phyloP scores from a whole-genome alignment of 805 yeast genomes.

The Cyberlindnera xishuangbannaensis region DNA sequence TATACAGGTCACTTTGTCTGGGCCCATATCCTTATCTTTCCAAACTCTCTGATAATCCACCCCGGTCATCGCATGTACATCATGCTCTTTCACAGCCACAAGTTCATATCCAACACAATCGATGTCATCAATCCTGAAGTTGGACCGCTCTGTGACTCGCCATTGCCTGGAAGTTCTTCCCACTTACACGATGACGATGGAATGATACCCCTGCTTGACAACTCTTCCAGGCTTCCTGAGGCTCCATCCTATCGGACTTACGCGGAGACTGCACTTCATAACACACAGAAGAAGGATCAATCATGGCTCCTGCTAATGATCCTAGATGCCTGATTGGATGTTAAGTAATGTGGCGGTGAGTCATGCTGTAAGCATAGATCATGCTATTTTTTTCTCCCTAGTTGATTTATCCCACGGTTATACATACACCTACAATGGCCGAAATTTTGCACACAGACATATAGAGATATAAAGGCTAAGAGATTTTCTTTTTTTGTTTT shows the following conservation, averaged over 20 bases:
- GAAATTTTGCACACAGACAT: too few relatives aligned
- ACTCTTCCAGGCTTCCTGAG: too few relatives aligned
- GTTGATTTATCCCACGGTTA: too few relatives aligned
- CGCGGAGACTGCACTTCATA: slow-evolving; percentile 7
- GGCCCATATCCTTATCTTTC: too few relatives aligned
- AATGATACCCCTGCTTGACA: too few relatives aligned
- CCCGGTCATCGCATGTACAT: neutral
- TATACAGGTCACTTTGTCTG: neutral
- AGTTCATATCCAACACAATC: slow-evolving; percentile 19
- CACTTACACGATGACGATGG: neutral
- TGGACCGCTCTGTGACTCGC: slow-evolving; percentile 13
- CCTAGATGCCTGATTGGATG: slow-evolving; percentile 14
- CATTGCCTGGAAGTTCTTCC: slow-evolving; percentile 3
- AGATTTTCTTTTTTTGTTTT: too few relatives aligned
- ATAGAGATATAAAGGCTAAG: too few relatives aligned
- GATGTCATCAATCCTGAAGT: slow-evolving; percentile 15
- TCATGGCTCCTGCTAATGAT: slow-evolving; percentile 24
- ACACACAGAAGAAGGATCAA: slow-evolving; percentile 17
- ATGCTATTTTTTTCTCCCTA: too few relatives aligned
- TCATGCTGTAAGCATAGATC: too few relatives aligned
- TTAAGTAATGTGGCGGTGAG: too few relatives aligned
- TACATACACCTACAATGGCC: too few relatives aligned
- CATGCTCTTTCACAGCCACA: slow-evolving; percentile 19
- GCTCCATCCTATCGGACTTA: too few relatives aligned
- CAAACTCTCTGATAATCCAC: neutral